Conservation (phyloP, 148 eudicot genomes). For the Rhododendron williamsianum region DNA sequence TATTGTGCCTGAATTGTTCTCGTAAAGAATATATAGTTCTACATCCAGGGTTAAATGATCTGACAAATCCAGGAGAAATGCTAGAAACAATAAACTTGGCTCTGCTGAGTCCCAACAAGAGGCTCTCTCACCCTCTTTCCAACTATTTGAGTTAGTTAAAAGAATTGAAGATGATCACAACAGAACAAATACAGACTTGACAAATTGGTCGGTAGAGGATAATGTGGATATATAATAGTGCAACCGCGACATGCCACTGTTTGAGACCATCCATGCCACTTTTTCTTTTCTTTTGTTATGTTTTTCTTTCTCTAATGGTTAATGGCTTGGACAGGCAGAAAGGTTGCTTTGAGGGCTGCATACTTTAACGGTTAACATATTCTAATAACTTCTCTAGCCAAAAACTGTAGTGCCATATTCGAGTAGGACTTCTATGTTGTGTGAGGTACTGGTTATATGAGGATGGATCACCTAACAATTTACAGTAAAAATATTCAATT, state of each 20-base stretch:
- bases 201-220: neutral
- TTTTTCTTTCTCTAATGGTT: no score
- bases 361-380: neutral
- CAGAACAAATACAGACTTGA: slow-evolving; percentile 1
- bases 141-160: neutral
- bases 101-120: neutral
- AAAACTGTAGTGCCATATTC: no score
- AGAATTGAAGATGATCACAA: slow-evolving; percentile 5
- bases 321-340: no score
- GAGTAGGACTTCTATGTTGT: no score
- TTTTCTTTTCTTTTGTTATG: neutral
- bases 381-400: no score
- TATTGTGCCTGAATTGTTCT: neutral
- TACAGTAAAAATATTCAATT: no score
- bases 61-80: neutral
- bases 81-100: neutral
- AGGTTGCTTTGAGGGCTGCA: neutral
- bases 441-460: no score
- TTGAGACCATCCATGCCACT: neutral
- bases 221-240: neutral
- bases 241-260: neutral
- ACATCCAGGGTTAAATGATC: neutral
- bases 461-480: no score
- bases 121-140: neutral
- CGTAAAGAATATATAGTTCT: no score